Evolutionary conservation across 345 rosid genomes (phyloP), one percentile per base, ranked within the genome.

Genomic region (Balakata baccata): DNA sequence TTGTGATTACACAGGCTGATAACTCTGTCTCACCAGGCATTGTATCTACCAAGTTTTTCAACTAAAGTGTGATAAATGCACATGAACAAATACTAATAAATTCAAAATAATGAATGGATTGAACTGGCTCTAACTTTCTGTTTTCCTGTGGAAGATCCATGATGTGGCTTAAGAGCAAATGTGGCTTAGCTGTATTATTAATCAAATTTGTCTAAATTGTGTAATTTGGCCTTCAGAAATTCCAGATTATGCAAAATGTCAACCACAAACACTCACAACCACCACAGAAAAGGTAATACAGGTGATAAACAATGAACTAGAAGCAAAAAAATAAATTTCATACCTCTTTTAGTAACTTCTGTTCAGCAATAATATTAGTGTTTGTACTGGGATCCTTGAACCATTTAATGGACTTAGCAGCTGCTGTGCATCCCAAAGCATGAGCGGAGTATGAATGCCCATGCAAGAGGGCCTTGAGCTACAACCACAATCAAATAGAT

Each of bases 361-460:
- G 72, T 74, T 79, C 87, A 71, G 90, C 67, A 70, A 45, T 76
- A 54, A 92, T 74, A 75, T 95, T 95, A 76, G 50, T 77, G 75
- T 92, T 95, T 66, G 90, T 85, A 76, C 72, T 82, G 75, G 96
- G 93, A 85, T 95, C 89, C 80, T 86, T 92, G 81, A 87, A 91
- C 98, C 98, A 91, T 79, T 84, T 79, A 22, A 95, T 92, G 63
- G 99, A 77, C 75, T 89, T 95, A 68, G 77, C 86, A 61, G 99
- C 98, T 63, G 98, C 97, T 37, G 87, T 78, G 68, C 98, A 95
- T 53, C 97, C 99, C 90, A 89, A 84, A 68, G 98, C 94, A 84
- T 95, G 98, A 66, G 97, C 98, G 52, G 95, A 66, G 79, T 94
- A 92, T 7, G 98, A 92, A 79, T 94, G 98, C 69, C 98, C 98